A percentile compares a stretch with the other conserved stretches of the same genome.
phyloP scores from a whole-genome alignment of 495 filamentous ascomycete species.

The Penicillium alfredii region DNA sequence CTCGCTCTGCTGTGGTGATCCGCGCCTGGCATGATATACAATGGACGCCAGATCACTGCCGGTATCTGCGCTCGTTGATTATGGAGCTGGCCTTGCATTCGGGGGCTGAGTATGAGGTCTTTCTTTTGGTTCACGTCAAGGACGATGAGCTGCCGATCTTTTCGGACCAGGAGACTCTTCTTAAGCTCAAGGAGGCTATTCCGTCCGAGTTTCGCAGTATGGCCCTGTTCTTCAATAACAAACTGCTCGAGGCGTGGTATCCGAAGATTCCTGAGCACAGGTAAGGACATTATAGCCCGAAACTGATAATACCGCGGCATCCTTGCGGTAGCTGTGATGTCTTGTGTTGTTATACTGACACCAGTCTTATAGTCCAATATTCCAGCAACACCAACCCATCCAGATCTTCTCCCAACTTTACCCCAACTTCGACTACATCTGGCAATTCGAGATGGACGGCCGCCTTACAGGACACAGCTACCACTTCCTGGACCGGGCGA shows the following conservation, averaged over 20 bases:
- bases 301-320: no score
- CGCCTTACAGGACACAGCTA: constrained; percentile 67
- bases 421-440: constrained; percentile 67
- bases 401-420: constrained; percentile 57
- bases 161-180: constrained; percentile 46
- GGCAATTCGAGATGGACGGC: constrained; percentile 75
- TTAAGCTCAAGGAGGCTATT: constrained; percentile 39
- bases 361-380: constrained; percentile 9
- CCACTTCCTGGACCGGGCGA: constrained; percentile 56
- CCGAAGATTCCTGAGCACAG: constrained; percentile 23
- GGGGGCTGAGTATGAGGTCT: constrained; percentile 73
- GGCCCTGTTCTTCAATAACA: constrained; percentile 59
- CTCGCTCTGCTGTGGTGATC: constrained; percentile 63
- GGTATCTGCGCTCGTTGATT: constrained; percentile 66
- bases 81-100: constrained; percentile 65
- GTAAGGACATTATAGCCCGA: no score
- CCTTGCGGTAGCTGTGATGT: no score
- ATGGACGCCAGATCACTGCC: constrained; percentile 65
- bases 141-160: constrained; percentile 49
- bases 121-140: constrained; percentile 68
- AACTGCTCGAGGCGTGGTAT: constrained; percentile 25
- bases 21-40: constrained; percentile 61
- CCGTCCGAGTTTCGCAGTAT: constrained; percentile 63
- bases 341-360: background rate
- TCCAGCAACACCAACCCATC: constrained; percentile 31